Base-by-base conservation (phyloP, 805 yeast species). In the Wickerhamomyces ciferrii region DNA sequence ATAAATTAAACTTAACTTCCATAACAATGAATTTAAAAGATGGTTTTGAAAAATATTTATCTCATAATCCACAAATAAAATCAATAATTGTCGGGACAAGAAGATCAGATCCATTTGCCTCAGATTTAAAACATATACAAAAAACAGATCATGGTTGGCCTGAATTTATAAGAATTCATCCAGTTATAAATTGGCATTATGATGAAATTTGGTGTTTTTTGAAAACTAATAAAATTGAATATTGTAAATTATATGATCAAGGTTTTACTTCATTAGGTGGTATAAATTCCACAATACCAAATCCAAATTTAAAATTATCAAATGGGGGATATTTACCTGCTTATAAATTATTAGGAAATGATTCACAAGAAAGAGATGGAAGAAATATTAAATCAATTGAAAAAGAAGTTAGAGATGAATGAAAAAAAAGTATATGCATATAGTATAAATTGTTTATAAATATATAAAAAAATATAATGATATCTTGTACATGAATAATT, bases 231-330 rank as follows among this genome's bases (percentile, higher is more conserved):
- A 60, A 73, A n/a, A 73, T 84, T 38, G 74, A 74, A 3, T 90
- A 92, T 61, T 92, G 98, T 61, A 55, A 60, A 2, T 67, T 94
- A 46, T 94, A 94, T 58, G 95, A 86, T 53, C 46, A 54, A 34
- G 99, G 99, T 0, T 94, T 84, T 59, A 91, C 99, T 1, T 87
- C 96, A 1, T 65, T 94, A 18, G 99, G 99, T 2, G 94, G 96
- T 0, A 68, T 80, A 1, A 67, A 76, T 46, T 76, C 80, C 39
- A 92, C 99, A 0, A 56, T 75, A 2, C 80, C 77, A 31, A 94
- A 94, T 61, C 96, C 96, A 13, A 71, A 68, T 46, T 62, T 86
- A 43, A 56, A 54, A 24, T 52, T 51, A 11, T 41, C 45, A 3
- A 53, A 55, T 21, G 62, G 60, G 6, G 52, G 51, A 7, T 78